These are phyloP conservation scores for Termitomyces sp. DNA, from an alignment of 768 basidiomycete species.

Conservation along the genomic window DNA sequence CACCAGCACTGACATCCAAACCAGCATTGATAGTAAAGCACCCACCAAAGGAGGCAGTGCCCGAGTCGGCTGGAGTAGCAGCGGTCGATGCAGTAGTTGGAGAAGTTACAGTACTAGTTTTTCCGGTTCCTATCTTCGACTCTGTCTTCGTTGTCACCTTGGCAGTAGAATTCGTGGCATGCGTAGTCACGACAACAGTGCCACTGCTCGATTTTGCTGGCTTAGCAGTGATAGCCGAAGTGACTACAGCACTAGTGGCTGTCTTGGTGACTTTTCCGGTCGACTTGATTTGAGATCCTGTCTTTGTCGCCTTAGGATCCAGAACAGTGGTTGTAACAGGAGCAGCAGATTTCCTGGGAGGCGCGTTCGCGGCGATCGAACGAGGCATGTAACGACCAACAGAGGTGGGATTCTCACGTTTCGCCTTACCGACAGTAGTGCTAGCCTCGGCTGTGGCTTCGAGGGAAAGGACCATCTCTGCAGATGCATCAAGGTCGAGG, in stretches of 20 bases:
- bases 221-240: too few relatives aligned
- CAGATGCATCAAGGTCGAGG: conserved; percentile 37
- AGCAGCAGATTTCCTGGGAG: neutral
- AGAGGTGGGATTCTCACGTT: neutral
- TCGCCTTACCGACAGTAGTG: conserved; percentile 10
- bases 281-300: too few relatives aligned
- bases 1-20: conserved; percentile 28
- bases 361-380: neutral
- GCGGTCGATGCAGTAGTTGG: neutral
- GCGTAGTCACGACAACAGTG: too few relatives aligned
- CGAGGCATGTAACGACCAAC: conserved; percentile 6
- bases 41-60: conserved; percentile 24
- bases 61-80: conserved; percentile 5
- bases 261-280: too few relatives aligned
- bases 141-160: neutral
- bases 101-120: neutral
- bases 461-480: conserved; percentile 24
- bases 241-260: too few relatives aligned
- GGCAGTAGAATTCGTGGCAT: too few relatives aligned
- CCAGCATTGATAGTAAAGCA: conserved; percentile 31
- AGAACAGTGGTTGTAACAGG: neutral
- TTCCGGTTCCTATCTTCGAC: neutral
- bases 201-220: too few relatives aligned
- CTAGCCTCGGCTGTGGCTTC: conserved; percentile 16
- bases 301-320: too few relatives aligned